Base-by-base conservation (phyloP, 495 filamentous ascomycete species). In the Penicillium macrosclerotiorum region DNA sequence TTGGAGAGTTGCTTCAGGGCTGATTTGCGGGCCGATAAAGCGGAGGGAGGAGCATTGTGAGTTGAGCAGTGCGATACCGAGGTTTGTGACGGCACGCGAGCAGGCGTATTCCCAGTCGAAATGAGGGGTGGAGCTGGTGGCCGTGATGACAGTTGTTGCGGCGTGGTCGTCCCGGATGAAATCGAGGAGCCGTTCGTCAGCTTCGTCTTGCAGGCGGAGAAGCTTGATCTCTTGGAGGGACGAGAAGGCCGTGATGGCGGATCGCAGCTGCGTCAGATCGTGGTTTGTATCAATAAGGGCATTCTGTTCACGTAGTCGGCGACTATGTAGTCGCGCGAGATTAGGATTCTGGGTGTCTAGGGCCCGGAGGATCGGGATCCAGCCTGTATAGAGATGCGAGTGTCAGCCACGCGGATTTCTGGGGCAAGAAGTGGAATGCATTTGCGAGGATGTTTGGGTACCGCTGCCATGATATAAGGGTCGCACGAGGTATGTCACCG, bases 401-500 rank as follows among this genome's bases (percentile, higher is more conserved):
- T 24, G 36, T 69, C 40, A 71, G 64, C 13, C 27, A 8, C 37
- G 8, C 20, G 13, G 20, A 12, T 51, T 29, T 43, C 25, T 8
- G 6, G 19, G 27, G 29, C 37, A 7, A 13, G 29, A 38, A 26
- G 37, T 24, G 37, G 49, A 31, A n/a, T n/a, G n/a, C 43, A 34
- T 19, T 11, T 38, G 33, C 25, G 36, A 38, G 61, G 65, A 64
- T 63, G 54, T 59, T 55, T 55, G 44, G 51, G 45, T 75, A 74
- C 67, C 65, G 59, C 59, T 66, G 64, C 68, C 69, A 58, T 71
- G 63, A 65, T 86, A 86, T 62, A 85, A 85, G 42, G 76, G 81
- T 55, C 82, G 82, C 59, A 88, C 79, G 66, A 88, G 77, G 60
- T 88, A 88, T 53, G 80, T 83, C 60, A 88, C 80, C 56, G 82